These are phyloP conservation scores for Solanum ahanhuiri DNA, from an alignment of 257 asterid genomes.

Conservation along the genomic window DNA sequence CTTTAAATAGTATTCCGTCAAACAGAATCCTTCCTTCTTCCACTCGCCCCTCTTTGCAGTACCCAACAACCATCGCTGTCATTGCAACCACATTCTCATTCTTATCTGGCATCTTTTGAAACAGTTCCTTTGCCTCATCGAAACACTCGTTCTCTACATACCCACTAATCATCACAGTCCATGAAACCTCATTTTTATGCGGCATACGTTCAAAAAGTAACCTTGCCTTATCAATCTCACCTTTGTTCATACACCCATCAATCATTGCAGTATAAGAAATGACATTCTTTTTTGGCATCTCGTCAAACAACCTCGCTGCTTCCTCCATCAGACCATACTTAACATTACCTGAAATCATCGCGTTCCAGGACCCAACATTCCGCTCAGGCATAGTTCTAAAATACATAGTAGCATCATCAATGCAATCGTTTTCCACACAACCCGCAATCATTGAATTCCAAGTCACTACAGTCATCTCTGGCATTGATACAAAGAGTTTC, in stretches of 20 bases:
- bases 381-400: conserved; percentile 6
- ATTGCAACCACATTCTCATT: conserved; percentile 3
- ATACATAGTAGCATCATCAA: conserved; percentile 6
- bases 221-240: conserved; percentile 2
- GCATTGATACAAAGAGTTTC: conserved; percentile 1
- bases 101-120: conserved; percentile 4
- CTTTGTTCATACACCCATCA: background rate
- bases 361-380: conserved; percentile 8
- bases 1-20: conserved; percentile 1
- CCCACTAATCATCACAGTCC: conserved; percentile 10
- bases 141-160: conserved; percentile 3
- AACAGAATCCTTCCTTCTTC: conserved; percentile 5
- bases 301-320: conserved; percentile 1
- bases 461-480: conserved; percentile 2
- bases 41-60: conserved; percentile 1
- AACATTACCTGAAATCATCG: conserved; percentile 4
- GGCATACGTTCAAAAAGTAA: conserved; percentile 1
- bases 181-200: conserved; percentile 4
- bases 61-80: conserved; percentile 4
- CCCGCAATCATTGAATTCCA: conserved; percentile 12
- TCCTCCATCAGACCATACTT: conserved; percentile 4
- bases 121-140: conserved; percentile 6
- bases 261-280: conserved; percentile 12
- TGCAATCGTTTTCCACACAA: conserved; percentile 6
- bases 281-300: conserved; percentile 8